Evolutionary conservation across 2,329 filamentous ascomycete species (phyloP), one percentile per base, ranked within the genome.

Genomic region (Magnaporthales sp.): DNA sequence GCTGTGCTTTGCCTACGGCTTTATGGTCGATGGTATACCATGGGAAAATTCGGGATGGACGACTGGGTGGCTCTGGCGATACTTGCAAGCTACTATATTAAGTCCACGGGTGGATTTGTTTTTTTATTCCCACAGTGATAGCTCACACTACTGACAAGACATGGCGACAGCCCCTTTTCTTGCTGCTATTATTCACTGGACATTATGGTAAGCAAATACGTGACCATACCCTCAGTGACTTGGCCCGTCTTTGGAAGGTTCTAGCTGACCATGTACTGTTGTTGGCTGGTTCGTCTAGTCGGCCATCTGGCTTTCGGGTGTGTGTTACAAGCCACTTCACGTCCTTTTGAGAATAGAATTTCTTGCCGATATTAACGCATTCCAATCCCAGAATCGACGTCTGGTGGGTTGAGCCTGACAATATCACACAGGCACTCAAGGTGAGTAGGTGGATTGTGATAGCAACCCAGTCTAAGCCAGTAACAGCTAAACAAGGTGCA

Each of bases 1-100:
- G 5, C 76, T 1, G 74, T 71, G 46, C 73, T 79, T 4, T 71
- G 75, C 32, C 62, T 80, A 26, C 74, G 79, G n/a, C 66, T 81
- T 4, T 79, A 74, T 62, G 74, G 73, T 19, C 72, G 79, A 13
- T 77, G 76, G 75, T 72, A 67, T 46, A 74, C 73, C 6, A 68
- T 72, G 7, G 69, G 72, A 5, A 68, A 71, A 5, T 74, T 77
- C 26, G 76, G 75, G 29, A 19, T 74, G 4, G 79, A 81, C 63
- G 80, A 81, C 68, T 79, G 77, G 69, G 70, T 80, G 22, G 76
- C 80, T 72, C 68, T 77, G 4, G 68, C 71, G n/a, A 73, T 76
- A 22, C 71, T 72, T 67, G 77, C 79, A 71, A 56, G 75, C 24
- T 7, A 19, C 24, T 6, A 15, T 27, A 13, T 27, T 2, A 26